A percentile compares a stretch with the other conserved stretches of the same genome.
phyloP scores from a whole-genome alignment of 2,329 filamentous ascomycete genomes.

The Xylaria polymorpha region DNA sequence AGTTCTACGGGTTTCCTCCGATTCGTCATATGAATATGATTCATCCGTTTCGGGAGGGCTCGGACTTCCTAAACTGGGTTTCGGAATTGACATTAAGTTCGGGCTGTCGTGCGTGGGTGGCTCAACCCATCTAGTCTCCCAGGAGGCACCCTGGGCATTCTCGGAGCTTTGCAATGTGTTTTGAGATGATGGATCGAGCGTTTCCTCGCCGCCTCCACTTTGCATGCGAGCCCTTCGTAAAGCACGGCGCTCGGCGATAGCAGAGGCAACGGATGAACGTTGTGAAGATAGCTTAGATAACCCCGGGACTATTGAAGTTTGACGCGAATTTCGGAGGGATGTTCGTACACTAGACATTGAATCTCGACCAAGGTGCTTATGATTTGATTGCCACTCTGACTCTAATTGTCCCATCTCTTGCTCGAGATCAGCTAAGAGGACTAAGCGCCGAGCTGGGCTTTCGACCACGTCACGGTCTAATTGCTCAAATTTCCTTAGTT shows the following conservation, averaged over 20 bases:
- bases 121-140: conserved; percentile 60
- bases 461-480: conserved; percentile 52
- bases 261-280: conserved; percentile 43
- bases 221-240: conserved; percentile 54
- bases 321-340: conserved; percentile 51
- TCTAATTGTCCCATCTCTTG: conserved; percentile 71
- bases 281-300: conserved; percentile 44
- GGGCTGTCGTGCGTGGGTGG: conserved; percentile 57
- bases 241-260: conserved; percentile 54
- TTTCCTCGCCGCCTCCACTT: conserved; percentile 46
- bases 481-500: conserved; percentile 62
- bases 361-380: conserved; percentile 62
- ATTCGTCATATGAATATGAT: conserved; percentile 55
- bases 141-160: conserved; percentile 52
- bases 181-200: conserved; percentile 46
- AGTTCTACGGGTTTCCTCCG: conserved; percentile 36
- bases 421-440: conserved; percentile 69
- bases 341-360: conserved; percentile 62
- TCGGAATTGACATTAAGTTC: conserved; percentile 56
- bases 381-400: conserved; percentile 69
- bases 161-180: conserved; percentile 48
- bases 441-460: conserved; percentile 57
- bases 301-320: conserved; percentile 44
- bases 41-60: conserved; percentile 66
- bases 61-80: conserved; percentile 60